Percentiles rank a stretch among this genome's conserved stretches.
These are phyloP conservation scores for Hyaloscypha hepaticicola DNA, from an alignment of 495 filamentous ascomycete genomes.

Conservation along the genomic window DNA sequence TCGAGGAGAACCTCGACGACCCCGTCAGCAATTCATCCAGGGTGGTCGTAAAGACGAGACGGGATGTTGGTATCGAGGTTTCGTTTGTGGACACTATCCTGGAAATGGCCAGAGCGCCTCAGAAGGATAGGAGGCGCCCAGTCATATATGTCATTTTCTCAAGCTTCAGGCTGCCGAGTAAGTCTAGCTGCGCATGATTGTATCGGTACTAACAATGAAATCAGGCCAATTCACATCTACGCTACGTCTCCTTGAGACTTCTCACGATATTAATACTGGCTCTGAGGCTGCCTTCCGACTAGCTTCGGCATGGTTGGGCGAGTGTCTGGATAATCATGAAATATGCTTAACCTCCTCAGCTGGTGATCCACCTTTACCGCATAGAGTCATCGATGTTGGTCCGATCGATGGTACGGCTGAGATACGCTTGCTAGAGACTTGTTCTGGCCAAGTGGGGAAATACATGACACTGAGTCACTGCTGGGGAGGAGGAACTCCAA, in stretches of 20 bases:
- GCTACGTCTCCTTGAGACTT: not conserved
- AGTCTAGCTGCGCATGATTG: not conserved
- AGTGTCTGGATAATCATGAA: not conserved
- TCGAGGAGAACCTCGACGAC: not conserved
- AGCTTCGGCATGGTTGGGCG: conserved; percentile 1
- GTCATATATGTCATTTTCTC: conserved; percentile 1
- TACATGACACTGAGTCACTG: conserved; percentile 16
- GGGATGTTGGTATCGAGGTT: conserved; percentile 6
- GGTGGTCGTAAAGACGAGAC: conserved; percentile 9
- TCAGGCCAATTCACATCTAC: conserved; percentile 3
- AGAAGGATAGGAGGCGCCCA: not conserved
- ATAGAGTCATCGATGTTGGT: conserved; percentile 3
- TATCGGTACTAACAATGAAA: conserved; percentile 8
- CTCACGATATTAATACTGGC: not conserved
- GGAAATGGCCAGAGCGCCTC: not conserved
- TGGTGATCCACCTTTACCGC: not conserved
- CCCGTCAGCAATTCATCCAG: not conserved
- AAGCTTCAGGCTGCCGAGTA: not conserved
- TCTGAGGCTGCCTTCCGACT: not conserved
- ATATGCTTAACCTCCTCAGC: not conserved
- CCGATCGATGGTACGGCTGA: conserved; percentile 1
- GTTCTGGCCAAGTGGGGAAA: conserved; percentile 2
- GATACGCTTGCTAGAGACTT: conserved; percentile 8
- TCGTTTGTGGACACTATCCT: conserved; percentile 3
- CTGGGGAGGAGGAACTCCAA: conserved; percentile 10